Evolutionary conservation across 768 basidiomycete species (phyloP).

Genomic region (Cubamyces sp.): DNA sequence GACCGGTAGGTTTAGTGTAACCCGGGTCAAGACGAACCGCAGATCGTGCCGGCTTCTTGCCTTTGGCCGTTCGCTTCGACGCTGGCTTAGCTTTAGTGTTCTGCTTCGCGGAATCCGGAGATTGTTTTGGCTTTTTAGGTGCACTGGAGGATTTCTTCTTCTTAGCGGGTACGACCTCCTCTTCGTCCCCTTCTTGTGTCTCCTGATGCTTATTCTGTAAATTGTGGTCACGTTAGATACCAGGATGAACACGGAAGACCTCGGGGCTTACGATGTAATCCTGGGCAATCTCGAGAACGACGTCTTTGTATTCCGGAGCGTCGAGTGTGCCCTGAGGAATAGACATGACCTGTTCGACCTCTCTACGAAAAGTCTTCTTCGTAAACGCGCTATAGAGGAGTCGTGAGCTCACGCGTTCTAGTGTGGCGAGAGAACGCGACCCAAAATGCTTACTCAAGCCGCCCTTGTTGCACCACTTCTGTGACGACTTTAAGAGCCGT

Average conservation of each 20-base stretch:
- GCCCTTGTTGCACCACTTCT: slow-evolving; percentile 33
- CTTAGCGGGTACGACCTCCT: not conserved
- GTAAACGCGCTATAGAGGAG: slow-evolving; percentile 46
- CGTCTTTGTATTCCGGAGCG: slow-evolving; percentile 46
- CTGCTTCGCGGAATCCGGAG: not conserved
- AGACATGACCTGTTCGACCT: slow-evolving; percentile 50
- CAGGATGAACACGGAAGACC: not conserved
- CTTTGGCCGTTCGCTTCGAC: not conserved
- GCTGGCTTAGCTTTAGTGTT: not conserved
- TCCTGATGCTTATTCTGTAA: slow-evolving; percentile 1
- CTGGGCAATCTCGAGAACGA: slow-evolving; percentile 33
- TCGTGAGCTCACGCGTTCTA: not conserved
- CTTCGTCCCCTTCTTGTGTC: slow-evolving; percentile 1
- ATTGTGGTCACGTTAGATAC: not conserved
- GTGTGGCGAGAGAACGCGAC: not conserved
- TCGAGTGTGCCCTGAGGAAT: slow-evolving; percentile 52
- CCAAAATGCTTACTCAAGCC: slow-evolving; percentile 34
- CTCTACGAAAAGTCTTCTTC: slow-evolving; percentile 51
- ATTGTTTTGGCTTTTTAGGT: not conserved
- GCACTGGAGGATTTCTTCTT: not conserved
- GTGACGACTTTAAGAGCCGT: slow-evolving; percentile 40
- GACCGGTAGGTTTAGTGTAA: not conserved
- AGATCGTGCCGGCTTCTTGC: slow-evolving; percentile 16
- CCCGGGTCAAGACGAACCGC: not conserved
- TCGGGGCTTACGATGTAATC: slow-evolving; percentile 12